Evolutionary conservation across 257 asterid species (phyloP), one percentile per base, ranked within the genome.

Genomic region (Eucommia ulmoides): DNA sequence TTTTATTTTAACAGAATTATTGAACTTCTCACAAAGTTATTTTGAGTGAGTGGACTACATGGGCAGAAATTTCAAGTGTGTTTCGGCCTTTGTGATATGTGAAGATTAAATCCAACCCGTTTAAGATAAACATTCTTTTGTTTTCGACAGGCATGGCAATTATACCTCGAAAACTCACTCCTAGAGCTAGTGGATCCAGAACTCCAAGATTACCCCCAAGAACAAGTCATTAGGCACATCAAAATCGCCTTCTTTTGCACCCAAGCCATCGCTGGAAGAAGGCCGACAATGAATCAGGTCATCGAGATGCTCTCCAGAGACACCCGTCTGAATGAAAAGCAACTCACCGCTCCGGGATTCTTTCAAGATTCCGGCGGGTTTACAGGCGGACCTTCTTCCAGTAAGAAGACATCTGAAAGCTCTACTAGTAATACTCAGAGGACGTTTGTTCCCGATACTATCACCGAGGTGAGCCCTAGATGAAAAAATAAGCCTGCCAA

Each of bases 261-360:
- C 38, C 38, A 29, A 29, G 38, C 38, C 7, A 29, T 29, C 8
- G 38, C 38, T 5, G 12, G 38, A 7, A 7, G 38, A 12, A 29
- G 38, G 38, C 84, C 20, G 86, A 83, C 49, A 77, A 33, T 91
- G 88, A 83, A 59, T 86, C 38, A 29, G 38, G 12, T 29, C 12
- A 5, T 29, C 38, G n/a, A 29, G 8, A 29, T 29, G 38, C 38
- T 29, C 38, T 29, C 38, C 38, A 29, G 12, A 12, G 12, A 29
- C 38, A 29, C 12, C 38, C 38, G 38, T 7, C 38, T 29, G 7
- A 29, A 29, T 29, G 38, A 29, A 12, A 29, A 29, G 38, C 8
- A 29, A 29, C 38, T 29, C 12, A 29, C 12, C 8, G 38, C 38
- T 12, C 38, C 38, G 12, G 38, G 38, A 7, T 12, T 29, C 8